Base-by-base conservation (phyloP, 116 monocot genomes). In the Cymodocea nodosa region DNA sequence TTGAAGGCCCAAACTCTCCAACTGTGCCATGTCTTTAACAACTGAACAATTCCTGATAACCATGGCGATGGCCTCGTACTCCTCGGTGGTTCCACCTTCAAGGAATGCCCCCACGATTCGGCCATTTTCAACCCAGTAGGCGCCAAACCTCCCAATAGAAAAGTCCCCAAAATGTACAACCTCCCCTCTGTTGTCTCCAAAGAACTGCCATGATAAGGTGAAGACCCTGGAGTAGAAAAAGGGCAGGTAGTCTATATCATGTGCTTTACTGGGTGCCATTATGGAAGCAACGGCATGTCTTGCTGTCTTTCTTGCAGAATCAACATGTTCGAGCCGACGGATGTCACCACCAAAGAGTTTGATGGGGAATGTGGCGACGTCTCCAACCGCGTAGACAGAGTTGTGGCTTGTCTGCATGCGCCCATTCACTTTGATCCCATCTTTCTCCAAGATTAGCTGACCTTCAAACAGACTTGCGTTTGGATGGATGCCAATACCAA, bases 151-250 rank as follows among this genome's bases (percentile, higher is more conserved):
- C 63, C 82, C 73, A 0, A 65, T 58, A 0, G 68, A 15, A 52
- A 86, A 76, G 52, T 89, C 84, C 16, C 89, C 94, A 44, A 66
- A 94, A 53, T 89, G 89, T 1, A 84, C 70, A 9, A 78, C 84
- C 14, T 89, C 84, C 23, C 94, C 94, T 34, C 71, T 65, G 55
- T 86, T 94, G 35, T 94, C 94, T 30, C 94, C 94, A 50, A 89
- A 94, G 63, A 94, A 94, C 67, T 86, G 86, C 94, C 94, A 94
- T 1, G 89, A 89, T 7, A 89, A 73, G 15, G 78, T 68, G 74
- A 94, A 94, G 14, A 94, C 94, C 71, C 94, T 72, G n/a, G 94
- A 94, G 78, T 94, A 94, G 52, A 94, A 94, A 76, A 89, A 94
- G 9, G 94, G 94, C 39, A 94, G 25, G 64, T 89, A 82, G 54